Evolutionary conservation across 495 filamentous ascomycete genomes (phyloP).

Genomic region (Elasticomyces elasticus): DNA sequence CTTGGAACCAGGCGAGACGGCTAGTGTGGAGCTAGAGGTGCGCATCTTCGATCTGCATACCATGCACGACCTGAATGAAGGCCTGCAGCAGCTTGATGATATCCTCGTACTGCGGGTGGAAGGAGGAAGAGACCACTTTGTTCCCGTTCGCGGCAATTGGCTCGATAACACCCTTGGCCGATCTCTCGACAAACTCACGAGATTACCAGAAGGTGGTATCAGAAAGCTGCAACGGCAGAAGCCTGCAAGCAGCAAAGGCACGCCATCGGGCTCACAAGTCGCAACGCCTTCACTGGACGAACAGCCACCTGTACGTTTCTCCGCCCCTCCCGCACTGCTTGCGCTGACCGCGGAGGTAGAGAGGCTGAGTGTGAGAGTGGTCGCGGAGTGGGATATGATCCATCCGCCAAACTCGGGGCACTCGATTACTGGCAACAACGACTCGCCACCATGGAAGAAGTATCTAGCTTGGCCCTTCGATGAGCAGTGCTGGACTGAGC

Average conservation of each 20-base stretch:
- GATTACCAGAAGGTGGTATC: slow-evolving; percentile 68
- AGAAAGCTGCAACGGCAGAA: slow-evolving; percentile 43
- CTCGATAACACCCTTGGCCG: slow-evolving; percentile 71
- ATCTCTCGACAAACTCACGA: slow-evolving; percentile 71
- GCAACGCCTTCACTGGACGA: not conserved
- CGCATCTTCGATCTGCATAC: slow-evolving; percentile 52
- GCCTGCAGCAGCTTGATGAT: slow-evolving; percentile 59
- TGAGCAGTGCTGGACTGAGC: slow-evolving; percentile 39
- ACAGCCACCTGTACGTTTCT: slow-evolving; percentile 42
- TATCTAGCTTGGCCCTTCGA: slow-evolving; percentile 71
- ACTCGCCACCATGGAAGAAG: slow-evolving; percentile 44
- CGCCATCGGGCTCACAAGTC: slow-evolving; percentile 14
- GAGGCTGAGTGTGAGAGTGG: slow-evolving; percentile 56
- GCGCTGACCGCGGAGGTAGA: slow-evolving; percentile 77
- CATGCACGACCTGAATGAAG: slow-evolving; percentile 64
- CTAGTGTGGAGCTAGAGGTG: slow-evolving; percentile 55
- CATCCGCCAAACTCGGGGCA: slow-evolving; percentile 29
- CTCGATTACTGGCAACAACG: not conserved
- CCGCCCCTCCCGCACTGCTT: slow-evolving; percentile 76
- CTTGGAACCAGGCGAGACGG: slow-evolving; percentile 73
- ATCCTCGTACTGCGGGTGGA: slow-evolving; percentile 81
- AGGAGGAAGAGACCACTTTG: slow-evolving; percentile 82
- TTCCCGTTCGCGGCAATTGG: slow-evolving; percentile 71
- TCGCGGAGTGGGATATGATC: slow-evolving; percentile 79
- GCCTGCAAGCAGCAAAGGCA: slow-evolving; percentile 36